Evolutionary conservation across 345 rosid species (phyloP).

Genomic region (Passiflora organensis): DNA sequence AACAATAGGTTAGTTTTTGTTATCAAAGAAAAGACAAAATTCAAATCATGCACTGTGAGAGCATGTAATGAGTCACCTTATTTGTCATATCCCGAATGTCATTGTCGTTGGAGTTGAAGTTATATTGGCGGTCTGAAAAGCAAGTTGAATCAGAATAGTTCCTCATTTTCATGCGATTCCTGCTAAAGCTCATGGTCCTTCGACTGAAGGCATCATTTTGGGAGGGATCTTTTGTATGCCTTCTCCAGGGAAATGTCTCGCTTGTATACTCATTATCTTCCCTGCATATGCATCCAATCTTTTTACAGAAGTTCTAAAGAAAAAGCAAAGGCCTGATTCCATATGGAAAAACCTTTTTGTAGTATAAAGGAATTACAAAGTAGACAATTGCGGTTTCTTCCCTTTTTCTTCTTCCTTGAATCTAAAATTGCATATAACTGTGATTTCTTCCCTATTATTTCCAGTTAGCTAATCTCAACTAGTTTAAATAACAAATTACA

Average conservation of each 20-base stretch:
- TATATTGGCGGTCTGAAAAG: constrained; percentile 43
- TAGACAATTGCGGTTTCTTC: no score
- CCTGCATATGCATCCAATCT: constrained; percentile 37
- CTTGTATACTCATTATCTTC: constrained; percentile 48
- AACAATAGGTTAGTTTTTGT: no score
- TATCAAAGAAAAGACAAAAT: background rate
- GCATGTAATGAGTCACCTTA: constrained; percentile 44
- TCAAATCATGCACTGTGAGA: background rate
- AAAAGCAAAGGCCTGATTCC: no score
- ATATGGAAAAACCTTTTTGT: no score
- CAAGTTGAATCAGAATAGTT: constrained; percentile 36
- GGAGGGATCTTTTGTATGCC: constrained; percentile 48
- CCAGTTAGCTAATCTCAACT: no score
- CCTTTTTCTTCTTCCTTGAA: no score
- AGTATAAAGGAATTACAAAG: no score
- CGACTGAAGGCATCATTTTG: constrained; percentile 37
- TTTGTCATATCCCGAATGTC: constrained; percentile 29
- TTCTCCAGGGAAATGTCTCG: constrained; percentile 76
- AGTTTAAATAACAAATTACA: no score
- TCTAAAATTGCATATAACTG: no score
- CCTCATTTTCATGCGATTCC: constrained; percentile 30
- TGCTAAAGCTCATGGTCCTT: constrained; percentile 39
- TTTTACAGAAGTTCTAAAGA: no score
- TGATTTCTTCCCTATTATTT: no score
- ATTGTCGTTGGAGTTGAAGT: constrained; percentile 39